Conservation (phyloP, 179 eudicot genomes). For the Silene vulgaris region DNA sequence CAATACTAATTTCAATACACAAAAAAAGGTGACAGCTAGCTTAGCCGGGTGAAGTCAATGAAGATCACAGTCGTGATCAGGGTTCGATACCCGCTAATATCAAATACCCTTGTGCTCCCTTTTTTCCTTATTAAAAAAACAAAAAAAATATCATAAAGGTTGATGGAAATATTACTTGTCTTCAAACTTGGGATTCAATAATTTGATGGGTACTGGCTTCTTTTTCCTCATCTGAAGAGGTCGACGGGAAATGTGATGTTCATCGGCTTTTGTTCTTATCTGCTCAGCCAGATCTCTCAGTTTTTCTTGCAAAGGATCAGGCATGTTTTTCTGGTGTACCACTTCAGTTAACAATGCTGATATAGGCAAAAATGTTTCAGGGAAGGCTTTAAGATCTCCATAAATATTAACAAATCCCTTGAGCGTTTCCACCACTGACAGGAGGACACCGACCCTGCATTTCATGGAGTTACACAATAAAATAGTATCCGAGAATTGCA, state of each 20-base stretch:
- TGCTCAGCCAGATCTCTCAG: conserved; percentile 39
- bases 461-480: not conserved
- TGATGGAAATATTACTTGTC: conserved; percentile 54
- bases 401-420: conserved; percentile 48
- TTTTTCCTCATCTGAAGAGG: conserved; percentile 71
- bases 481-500: not conserved
- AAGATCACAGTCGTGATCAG: no score
- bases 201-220: conserved; percentile 66
- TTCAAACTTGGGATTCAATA: conserved; percentile 66
- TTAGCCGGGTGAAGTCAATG: no score
- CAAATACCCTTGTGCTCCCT: no score
- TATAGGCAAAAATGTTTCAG: conserved; percentile 60
- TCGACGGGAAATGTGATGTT: conserved; percentile 48
- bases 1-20: not conserved
- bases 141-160: not conserved
- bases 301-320: conserved; percentile 48
- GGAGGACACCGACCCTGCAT: conserved; percentile 73
- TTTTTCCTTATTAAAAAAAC: not conserved
- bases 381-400: conserved; percentile 64
- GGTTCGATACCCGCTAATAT: no score
- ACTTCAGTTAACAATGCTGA: conserved; percentile 41
- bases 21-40: not conserved
- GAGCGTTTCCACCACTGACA: conserved; percentile 55
- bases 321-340: conserved; percentile 49
- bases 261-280: conserved; percentile 50